phyloP scores from a whole-genome alignment of 305 asterid species.

The Solanum hybrid region DNA sequence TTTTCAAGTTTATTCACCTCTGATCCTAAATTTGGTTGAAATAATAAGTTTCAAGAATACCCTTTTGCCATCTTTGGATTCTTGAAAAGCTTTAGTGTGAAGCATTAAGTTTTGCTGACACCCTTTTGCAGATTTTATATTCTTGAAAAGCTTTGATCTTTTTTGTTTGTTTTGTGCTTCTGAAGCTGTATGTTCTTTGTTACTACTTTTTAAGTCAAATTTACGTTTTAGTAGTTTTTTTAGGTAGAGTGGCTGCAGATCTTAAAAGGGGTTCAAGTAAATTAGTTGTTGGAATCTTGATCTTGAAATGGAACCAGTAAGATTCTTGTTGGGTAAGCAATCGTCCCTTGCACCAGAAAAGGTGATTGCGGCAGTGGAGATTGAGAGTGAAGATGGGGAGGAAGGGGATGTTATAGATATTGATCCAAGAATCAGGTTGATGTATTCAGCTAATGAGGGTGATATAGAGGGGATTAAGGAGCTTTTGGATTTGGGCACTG shows the following conservation, averaged over 20 bases:
- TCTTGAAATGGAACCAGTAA: slow-evolving; percentile 50
- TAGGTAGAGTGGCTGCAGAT: neutral
- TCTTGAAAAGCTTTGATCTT: neutral
- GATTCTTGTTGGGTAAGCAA: slow-evolving; percentile 60
- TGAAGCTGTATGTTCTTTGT: neutral
- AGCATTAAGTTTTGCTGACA: neutral
- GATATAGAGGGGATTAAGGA: slow-evolving; percentile 80
- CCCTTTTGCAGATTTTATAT: neutral
- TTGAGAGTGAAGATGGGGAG: slow-evolving; percentile 40
- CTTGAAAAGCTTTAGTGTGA: neutral
- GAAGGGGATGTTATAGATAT: slow-evolving; percentile 31
- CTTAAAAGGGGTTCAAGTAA: neutral
- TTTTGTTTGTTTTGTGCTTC: neutral
- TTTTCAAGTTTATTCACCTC: neutral
- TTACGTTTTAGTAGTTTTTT: neutral
- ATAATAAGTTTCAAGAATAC: neutral
- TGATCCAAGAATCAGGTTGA: slow-evolving; percentile 68
- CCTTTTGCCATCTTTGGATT: neutral
- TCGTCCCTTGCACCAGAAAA: slow-evolving; percentile 79
- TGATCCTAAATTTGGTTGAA: neutral
- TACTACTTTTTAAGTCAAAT: neutral
- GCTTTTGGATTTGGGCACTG: slow-evolving; percentile 48
- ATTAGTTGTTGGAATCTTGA: neutral
- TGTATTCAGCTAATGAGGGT: slow-evolving; percentile 75
- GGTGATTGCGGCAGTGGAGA: slow-evolving; percentile 31